Percentiles rank a stretch among this genome's conserved stretches.
Conservation (phyloP, 768 basidiomycete genomes). For the Pleurotus platypus region DNA sequence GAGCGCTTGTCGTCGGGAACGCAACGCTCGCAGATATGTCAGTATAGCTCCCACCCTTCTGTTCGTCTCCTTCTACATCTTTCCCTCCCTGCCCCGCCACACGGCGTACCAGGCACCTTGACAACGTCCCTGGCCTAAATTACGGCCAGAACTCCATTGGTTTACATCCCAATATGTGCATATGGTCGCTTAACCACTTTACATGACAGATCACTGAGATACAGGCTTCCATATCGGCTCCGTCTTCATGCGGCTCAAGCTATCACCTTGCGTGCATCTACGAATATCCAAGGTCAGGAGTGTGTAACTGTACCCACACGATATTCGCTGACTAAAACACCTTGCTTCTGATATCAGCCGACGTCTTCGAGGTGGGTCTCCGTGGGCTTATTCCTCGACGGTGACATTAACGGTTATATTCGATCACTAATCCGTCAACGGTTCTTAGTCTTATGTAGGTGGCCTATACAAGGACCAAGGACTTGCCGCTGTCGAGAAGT, state of each 20-base stretch:
- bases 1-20: constrained; percentile 74
- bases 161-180: background rate
- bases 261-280: constrained; percentile 64
- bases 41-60: constrained; percentile 12
- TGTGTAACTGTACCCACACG: constrained; percentile 6
- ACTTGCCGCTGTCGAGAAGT: constrained; percentile 46
- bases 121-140: background rate
- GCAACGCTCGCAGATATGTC: constrained; percentile 69
- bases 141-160: background rate
- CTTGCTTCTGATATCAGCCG: constrained; percentile 40
- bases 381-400: background rate
- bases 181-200: background rate
- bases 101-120: background rate
- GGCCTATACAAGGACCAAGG: constrained; percentile 73
- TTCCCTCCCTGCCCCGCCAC: background rate
- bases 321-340: constrained; percentile 5
- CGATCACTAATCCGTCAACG: background rate
- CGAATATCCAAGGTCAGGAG: constrained; percentile 64
- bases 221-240: constrained; percentile 59
- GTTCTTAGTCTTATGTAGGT: constrained; percentile 70
- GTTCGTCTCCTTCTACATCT: background rate
- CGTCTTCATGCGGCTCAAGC: constrained; percentile 71
- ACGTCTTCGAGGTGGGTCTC: constrained; percentile 68
- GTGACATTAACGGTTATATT: background rate
- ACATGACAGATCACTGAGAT: constrained; percentile 51